Evolutionary conservation across 106 monocot species (phyloP).

Genomic region (Cymbidium sinense): DNA sequence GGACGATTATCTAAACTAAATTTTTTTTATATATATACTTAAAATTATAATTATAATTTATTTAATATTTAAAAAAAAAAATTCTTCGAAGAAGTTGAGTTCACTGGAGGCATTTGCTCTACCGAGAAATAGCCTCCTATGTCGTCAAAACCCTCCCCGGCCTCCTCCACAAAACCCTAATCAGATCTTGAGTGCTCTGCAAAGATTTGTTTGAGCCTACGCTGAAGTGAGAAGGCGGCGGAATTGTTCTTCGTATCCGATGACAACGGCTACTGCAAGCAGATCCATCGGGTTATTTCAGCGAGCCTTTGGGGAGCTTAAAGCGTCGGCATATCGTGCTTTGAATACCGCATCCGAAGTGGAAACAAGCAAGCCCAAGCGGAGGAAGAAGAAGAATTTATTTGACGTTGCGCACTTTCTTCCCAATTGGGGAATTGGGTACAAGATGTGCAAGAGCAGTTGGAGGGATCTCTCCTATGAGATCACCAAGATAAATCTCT

Average conservation of each 20-base stretch:
- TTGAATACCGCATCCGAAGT: constrained; percentile 6
- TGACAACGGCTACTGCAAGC: constrained; percentile 7
- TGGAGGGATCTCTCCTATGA: constrained; percentile 88
- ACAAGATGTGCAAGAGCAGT: constrained; percentile 77
- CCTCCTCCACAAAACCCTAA: neutral
- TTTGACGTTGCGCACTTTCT: constrained; percentile 94
- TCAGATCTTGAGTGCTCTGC: neutral
- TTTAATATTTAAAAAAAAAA: too few relatives aligned
- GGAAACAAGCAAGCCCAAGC: constrained; percentile 33
- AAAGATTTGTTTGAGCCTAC: neutral
- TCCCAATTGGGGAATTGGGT: constrained; percentile 88
- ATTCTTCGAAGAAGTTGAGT: too few relatives aligned
- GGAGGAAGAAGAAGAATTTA: constrained; percentile 90
- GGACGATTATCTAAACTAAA: too few relatives aligned
- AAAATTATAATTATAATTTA: too few relatives aligned
- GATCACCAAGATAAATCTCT: constrained; percentile 95
- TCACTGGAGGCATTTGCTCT: too few relatives aligned
- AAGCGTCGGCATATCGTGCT: constrained; percentile 12
- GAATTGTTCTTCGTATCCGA: neutral
- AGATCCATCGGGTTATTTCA: constrained; percentile 30
- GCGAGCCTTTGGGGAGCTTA: constrained; percentile 22
- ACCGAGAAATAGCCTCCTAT: neutral
- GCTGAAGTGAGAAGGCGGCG: neutral
- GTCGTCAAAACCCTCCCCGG: neutral
- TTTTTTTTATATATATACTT: too few relatives aligned